Evolutionary conservation across 805 yeast genomes (phyloP).

Genomic region (Yarrowia yakushimensis): DNA sequence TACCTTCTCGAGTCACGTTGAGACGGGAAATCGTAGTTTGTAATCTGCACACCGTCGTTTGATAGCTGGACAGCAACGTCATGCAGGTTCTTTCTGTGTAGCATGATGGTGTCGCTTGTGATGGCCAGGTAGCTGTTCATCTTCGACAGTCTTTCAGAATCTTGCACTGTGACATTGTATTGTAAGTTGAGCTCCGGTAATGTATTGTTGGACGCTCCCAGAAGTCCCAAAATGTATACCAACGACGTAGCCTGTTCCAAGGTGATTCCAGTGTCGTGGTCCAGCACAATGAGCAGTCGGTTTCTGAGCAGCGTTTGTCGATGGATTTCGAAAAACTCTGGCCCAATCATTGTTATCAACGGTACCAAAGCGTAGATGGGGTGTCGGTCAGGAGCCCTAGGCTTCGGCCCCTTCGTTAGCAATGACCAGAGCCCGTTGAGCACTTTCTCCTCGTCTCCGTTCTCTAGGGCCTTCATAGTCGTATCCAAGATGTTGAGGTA

Average conservation of each 20-base stretch:
- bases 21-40: neutral
- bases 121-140: constrained; percentile 9
- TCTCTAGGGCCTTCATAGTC: neutral
- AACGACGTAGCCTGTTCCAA: constrained; percentile 5
- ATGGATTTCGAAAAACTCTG: constrained; percentile 11
- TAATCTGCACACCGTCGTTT: neutral
- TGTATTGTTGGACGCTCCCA: neutral
- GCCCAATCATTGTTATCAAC: neutral
- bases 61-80: constrained; percentile 6
- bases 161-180: neutral
- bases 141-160: constrained; percentile 1
- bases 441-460: constrained; percentile 8
- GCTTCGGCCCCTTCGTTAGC: neutral
- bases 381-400: constrained; percentile 3
- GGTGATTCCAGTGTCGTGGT: neutral
- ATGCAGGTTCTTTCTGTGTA: neutral
- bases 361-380: constrained; percentile 10
- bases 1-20: constrained; percentile 6
- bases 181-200: constrained; percentile 3
- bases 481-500: constrained; percentile 5
- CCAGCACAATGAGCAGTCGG: constrained; percentile 1
- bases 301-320: constrained; percentile 5
- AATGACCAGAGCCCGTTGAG: neutral
- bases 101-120: constrained; percentile 14
- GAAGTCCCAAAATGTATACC: constrained; percentile 12